Evolutionary conservation across 352 stramenopile genomes (phyloP).

Genomic region (Globisporangium radiosum): DNA sequence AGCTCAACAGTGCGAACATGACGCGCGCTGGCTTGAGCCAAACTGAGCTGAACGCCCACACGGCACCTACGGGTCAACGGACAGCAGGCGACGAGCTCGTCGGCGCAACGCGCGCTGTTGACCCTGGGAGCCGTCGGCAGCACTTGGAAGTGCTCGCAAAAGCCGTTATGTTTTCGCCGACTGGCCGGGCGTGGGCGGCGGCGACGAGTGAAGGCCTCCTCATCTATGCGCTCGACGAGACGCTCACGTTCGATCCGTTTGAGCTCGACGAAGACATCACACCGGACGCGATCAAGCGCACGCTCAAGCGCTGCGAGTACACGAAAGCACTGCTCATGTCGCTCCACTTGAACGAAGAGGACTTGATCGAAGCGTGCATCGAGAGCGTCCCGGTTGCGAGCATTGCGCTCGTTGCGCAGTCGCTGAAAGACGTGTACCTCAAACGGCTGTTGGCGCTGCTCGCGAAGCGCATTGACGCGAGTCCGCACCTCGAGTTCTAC

Average conservation of each 20-base stretch:
- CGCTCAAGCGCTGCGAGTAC: conserved; percentile 87
- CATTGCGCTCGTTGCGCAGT: conserved; percentile 88
- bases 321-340: conserved; percentile 93
- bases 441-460: conserved; percentile 91
- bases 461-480: conserved; percentile 88
- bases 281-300: conserved; percentile 86
- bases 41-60: conserved; percentile 64
- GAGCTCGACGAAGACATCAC: conserved; percentile 98
- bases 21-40: conserved; percentile 70
- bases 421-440: conserved; percentile 89
- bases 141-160: conserved; percentile 86
- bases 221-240: conserved; percentile 95
- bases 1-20: conserved; percentile 90
- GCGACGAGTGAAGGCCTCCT: conserved; percentile 97
- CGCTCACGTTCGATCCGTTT: conserved; percentile 98
- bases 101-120: conserved; percentile 85
- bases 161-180: conserved; percentile 96
- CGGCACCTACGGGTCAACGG: conserved; percentile 19
- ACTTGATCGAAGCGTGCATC: conserved; percentile 88
- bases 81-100: conserved; percentile 50
- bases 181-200: conserved; percentile 93
- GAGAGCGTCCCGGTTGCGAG: conserved; percentile 86
- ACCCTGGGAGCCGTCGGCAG: conserved; percentile 86
- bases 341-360: conserved; percentile 95
- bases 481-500: conserved; percentile 97